Conservation (phyloP, 805 yeast species). For the Gaillardinia entomophila region DNA sequence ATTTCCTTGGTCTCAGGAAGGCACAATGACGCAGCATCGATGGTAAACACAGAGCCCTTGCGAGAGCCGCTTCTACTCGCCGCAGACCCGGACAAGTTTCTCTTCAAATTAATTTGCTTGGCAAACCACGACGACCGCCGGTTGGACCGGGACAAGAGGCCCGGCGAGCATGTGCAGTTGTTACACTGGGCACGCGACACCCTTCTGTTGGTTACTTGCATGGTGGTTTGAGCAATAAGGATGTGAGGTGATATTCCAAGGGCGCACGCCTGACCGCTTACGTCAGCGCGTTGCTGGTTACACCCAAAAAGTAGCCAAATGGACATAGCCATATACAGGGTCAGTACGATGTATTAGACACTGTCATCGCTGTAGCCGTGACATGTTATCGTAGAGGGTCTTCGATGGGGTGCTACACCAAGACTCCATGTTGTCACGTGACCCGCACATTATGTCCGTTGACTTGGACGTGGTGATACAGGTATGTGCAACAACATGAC, state of each 20-base stretch:
- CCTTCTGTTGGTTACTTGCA: conserved; percentile 10
- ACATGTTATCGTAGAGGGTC: too few species aligned
- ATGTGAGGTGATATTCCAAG: too few species aligned
- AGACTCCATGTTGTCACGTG: too few species aligned
- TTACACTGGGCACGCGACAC: conserved; percentile 47
- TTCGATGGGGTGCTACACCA: too few species aligned
- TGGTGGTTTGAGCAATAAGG: too few species aligned
- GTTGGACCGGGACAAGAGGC: conserved; percentile 62
- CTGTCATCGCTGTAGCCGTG: too few species aligned
- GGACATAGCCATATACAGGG: too few species aligned
- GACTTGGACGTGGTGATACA: conserved; percentile 3
- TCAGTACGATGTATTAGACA: too few species aligned
- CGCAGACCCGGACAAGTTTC: conserved; percentile 15
- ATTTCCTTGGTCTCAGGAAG: conserved; percentile 40
- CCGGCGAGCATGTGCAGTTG: conserved; percentile 83
- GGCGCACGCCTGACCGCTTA: too few species aligned
- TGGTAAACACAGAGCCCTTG: conserved; percentile 36
- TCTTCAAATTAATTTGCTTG: conserved; percentile 28
- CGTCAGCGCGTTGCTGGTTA: too few species aligned
- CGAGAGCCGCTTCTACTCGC: conserved; percentile 26
- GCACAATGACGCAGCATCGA: conserved; percentile 37
- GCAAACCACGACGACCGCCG: conserved; percentile 54
- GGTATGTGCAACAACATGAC: conserved; percentile 4
- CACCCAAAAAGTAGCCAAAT: too few species aligned
- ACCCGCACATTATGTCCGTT: background rate